Base-by-base conservation (phyloP, 2,329 filamentous ascomycete species). In the Penicillium thymicola region DNA sequence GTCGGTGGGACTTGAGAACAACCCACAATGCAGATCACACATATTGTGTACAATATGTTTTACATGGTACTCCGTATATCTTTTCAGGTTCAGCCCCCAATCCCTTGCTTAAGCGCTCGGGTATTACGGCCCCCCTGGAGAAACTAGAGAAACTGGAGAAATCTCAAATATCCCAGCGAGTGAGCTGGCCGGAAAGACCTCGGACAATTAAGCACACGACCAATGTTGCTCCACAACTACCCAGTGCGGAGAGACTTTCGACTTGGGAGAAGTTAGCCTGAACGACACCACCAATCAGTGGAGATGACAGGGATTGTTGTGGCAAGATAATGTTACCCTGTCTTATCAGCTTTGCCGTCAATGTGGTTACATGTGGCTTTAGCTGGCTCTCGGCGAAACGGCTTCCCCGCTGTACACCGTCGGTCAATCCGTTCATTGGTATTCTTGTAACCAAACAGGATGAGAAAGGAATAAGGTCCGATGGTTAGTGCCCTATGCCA, bases 321-420 rank as follows among this genome's bases (percentile, higher is more conserved):
- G 48, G 32, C 49, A 28, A 56, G 45, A 51, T 47, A 59, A 49
- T 51, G 38, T 14, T 40, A 54, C 49, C 23, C 7, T 21, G 32
- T 51, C 25, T 45, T 59, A 55, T 52, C 50, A 52, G 47, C 27
- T 43, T 55, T 27, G 54, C 40, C 45, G 25, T 43, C 16, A 23
- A 36, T 44, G 16, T 49, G 59, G 59, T 59, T 61, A 61, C 59
- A 59, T 60, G 45, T 49, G 54, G 38, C 37, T 43, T 27, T 32
- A 25, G 30, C 8, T 42, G 40, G 38, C 8, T 40, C 48, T 40
- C 44, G 42, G 48, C 56, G 51, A 53, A 51, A 62, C 56, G 54
- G 59, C 44, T 51, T 28, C 55, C 53, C 52, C 52, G 52, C 38
- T 43, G 52, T 51, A 30, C 52, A 50, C 60, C 60, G 60, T 59